These are phyloP conservation scores for Fonsecaea pugnacius DNA, from an alignment of 2,329 filamentous ascomycete genomes.

Conservation along the genomic window DNA sequence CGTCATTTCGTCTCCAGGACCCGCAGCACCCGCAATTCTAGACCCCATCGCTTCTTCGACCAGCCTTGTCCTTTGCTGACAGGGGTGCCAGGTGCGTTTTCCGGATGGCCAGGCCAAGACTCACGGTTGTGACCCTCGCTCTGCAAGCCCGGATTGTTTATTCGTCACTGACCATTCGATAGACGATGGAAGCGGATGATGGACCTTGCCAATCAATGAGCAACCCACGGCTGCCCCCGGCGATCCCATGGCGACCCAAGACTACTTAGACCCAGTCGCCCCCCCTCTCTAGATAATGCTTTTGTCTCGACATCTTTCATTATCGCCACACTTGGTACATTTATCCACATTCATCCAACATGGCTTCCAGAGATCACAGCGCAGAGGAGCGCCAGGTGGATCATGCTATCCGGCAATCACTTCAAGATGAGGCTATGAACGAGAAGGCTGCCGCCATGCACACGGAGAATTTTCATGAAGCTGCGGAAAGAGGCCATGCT, in stretches of 20 bases:
- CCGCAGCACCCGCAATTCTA: not conserved
- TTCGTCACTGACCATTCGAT: not conserved
- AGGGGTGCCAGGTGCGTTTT: slow-evolving; percentile 12
- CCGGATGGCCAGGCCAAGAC: slow-evolving; percentile 9
- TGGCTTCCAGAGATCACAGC: slow-evolving; percentile 26
- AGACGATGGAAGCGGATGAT: not conserved
- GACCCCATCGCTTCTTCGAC: not conserved
- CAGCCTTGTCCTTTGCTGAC: not conserved
- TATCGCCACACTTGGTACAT: not conserved
- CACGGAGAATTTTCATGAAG: slow-evolving; percentile 8
- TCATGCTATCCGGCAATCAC: slow-evolving; percentile 18
- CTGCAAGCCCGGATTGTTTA: not conserved
- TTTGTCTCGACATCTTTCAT: not conserved
- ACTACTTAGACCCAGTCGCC: slow-evolving; percentile 3
- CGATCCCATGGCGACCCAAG: slow-evolving; percentile 10
- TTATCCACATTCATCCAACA: slow-evolving; percentile 1
- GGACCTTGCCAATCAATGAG: not conserved
- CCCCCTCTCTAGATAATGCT: not conserved
- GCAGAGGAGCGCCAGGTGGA: slow-evolving; percentile 26
- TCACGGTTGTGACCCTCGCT: slow-evolving; percentile 1
- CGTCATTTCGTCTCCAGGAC: slow-evolving; percentile 7
- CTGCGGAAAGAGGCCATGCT: slow-evolving; percentile 44
- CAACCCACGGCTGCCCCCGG: not conserved
- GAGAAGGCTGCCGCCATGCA: slow-evolving; percentile 44
- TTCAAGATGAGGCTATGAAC: slow-evolving; percentile 27